These are phyloP conservation scores for Petrea volubilis DNA, from an alignment of 257 asterid species.

Conservation along the genomic window DNA sequence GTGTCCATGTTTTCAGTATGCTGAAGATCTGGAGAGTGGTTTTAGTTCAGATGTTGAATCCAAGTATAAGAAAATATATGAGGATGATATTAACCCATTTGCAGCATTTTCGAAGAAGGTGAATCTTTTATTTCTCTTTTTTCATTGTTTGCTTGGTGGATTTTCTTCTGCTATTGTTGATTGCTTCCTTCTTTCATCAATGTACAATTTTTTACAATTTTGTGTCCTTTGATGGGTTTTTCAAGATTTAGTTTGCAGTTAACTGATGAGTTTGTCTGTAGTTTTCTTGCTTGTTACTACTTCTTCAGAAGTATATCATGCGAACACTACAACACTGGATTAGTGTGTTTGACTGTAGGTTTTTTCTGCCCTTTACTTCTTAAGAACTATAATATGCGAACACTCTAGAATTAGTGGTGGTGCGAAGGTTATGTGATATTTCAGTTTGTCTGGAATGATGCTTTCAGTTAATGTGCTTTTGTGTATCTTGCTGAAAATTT, in stretches of 20 bases:
- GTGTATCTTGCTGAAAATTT: neutral
- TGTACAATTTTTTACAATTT: neutral
- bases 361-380: conserved; percentile 7
- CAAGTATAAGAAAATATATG: conserved; percentile 96
- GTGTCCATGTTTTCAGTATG: conserved; percentile 55
- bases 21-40: conserved; percentile 94
- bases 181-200: conserved; percentile 19
- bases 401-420: neutral
- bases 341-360: conserved; percentile 12
- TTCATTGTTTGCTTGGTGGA: conserved; percentile 37
- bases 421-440: conserved; percentile 7
- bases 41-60: conserved; percentile 98
- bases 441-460: neutral
- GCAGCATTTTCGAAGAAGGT: conserved; percentile 99
- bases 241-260: neutral
- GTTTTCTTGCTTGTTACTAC: too few relatives aligned
- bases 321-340: too few relatives aligned
- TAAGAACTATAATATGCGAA: neutral
- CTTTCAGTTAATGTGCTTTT: neutral
- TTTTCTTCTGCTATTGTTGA: conserved; percentile 5
- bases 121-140: conserved; percentile 11
- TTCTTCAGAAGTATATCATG: too few relatives aligned
- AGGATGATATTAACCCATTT: conserved; percentile 97
- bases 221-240: conserved; percentile 8
- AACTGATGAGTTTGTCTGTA: too few relatives aligned